Percentiles rank a stretch among this genome's conserved stretches.
Evolutionary conservation across 129 eudicot genomes (phyloP).

Genomic region (Lactuca saligna): DNA sequence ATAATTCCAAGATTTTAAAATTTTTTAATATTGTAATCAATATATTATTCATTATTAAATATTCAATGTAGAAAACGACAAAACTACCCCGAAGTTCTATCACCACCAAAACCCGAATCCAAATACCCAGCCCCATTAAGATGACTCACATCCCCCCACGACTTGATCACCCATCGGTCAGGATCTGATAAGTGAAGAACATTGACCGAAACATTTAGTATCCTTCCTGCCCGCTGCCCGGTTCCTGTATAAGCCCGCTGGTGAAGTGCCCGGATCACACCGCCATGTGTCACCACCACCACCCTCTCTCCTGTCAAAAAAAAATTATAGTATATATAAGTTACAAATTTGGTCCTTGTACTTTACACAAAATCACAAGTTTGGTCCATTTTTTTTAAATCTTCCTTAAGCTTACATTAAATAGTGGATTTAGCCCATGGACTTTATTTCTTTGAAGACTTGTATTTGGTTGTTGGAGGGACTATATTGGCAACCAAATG

Average conservation of each 20-base stretch:
- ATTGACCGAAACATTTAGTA: conserved; percentile 61
- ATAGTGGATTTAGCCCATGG: too few relatives aligned
- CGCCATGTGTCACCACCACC: conserved; percentile 89
- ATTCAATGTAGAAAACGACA: conserved; percentile 15
- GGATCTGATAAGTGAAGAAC: conserved; percentile 52
- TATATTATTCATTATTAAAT: too few relatives aligned
- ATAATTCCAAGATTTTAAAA: conserved; percentile 21
- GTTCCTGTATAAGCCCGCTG: conserved; percentile 46
- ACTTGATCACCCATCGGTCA: conserved; percentile 51
- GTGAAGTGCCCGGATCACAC: conserved; percentile 69
- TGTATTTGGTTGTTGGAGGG: not conserved
- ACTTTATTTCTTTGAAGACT: too few relatives aligned
- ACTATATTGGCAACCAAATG: not conserved
- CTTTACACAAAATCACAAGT: not conserved
- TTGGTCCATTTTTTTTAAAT: not conserved
- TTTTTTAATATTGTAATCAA: too few relatives aligned
- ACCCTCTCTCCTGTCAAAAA: conserved; percentile 67
- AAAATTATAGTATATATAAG: not conserved
- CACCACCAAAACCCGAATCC: conserved; percentile 75
- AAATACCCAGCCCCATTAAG: conserved; percentile 51
- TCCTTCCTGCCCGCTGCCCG: conserved; percentile 34
- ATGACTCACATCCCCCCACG: conserved; percentile 79
- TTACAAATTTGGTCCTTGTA: not conserved
- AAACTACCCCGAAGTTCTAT: conserved; percentile 58
- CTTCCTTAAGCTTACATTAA: too few relatives aligned